These are phyloP conservation scores for Epichloe amarillans DNA, from an alignment of 2,329 filamentous ascomycete species.

Conservation along the genomic window DNA sequence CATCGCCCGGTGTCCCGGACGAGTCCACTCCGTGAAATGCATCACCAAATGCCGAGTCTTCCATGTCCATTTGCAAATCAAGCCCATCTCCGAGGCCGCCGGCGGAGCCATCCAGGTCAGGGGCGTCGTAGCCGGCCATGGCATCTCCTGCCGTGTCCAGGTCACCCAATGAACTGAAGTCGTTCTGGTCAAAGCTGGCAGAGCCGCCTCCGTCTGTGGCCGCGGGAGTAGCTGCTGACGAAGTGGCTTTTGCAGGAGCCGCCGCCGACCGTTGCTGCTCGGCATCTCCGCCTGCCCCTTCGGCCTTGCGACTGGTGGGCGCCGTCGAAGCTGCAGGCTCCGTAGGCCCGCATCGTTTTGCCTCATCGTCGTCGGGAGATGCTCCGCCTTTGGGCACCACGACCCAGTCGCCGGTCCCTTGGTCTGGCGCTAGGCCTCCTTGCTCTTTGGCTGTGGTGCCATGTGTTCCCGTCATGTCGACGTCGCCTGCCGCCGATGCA, in stretches of 20 bases:
- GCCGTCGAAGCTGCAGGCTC: neutral
- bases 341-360: slow-evolving; percentile 3
- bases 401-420: slow-evolving; percentile 55
- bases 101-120: slow-evolving; percentile 31
- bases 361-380: slow-evolving; percentile 23
- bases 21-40: slow-evolving; percentile 56
- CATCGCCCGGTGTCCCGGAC: slow-evolving; percentile 23
- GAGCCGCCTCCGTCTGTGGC: slow-evolving; percentile 29
- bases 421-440: slow-evolving; percentile 29
- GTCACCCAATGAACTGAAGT: slow-evolving; percentile 51
- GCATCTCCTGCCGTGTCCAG: slow-evolving; percentile 61
- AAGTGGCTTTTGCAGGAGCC: slow-evolving; percentile 23
- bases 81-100: slow-evolving; percentile 40
- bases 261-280: slow-evolving; percentile 11
- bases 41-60: slow-evolving; percentile 72
- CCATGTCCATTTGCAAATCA: slow-evolving; percentile 54
- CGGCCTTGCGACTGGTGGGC: neutral
- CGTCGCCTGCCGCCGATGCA: slow-evolving; percentile 17
- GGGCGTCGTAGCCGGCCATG: slow-evolving; percentile 51
- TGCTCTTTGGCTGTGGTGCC: slow-evolving; percentile 18
- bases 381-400: slow-evolving; percentile 53
- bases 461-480: slow-evolving; percentile 41
- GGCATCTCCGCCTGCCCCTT: neutral
- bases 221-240: slow-evolving; percentile 31
- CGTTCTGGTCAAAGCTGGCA: slow-evolving; percentile 38